Base-by-base conservation (phyloP, 306 rosid genomes). In the Geum urbanum region DNA sequence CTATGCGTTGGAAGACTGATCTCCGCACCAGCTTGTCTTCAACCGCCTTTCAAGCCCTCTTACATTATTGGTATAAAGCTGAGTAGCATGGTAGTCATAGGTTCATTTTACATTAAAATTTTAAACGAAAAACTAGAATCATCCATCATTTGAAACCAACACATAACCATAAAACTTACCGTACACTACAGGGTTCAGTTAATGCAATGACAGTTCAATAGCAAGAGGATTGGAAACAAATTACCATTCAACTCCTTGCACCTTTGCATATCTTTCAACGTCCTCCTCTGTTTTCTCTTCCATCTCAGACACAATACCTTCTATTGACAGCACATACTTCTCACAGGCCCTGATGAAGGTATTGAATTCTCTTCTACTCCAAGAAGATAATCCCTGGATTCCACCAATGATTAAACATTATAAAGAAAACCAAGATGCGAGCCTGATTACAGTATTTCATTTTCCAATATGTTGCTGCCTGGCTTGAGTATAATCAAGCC, bases 301-400 rank as follows among this genome's bases (percentile, higher is more conserved):
- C 98, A 94, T 88, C 80, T 94, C 98, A 20, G 89, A 85, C 71
- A 94, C 96, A 77, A 90, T 88, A 74, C 85, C 76, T 75, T 76
- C 89, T 19, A 90, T 27, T 88, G 77, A 90, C 98, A 72, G 88
- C 62, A 97, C 99, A 84, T 94, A 94, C 81, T 88, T 94, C 84
- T 94, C 99, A 77, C 99, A 94, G 64, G 97, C 99, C 84, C 96
- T 90, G 57, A 91, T 84, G 81, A 94, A 94, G 58, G 97, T 87
- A 79, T 91, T 94, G 72, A 94, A 94, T 80, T 94, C 99, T 81
- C 87, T 91, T 41, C 99, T 77, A 80, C 92, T 94, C 99, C 99
- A 94, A 54, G 99, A 81, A 65, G 99, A 91, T 82, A 94, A 94
- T 63, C 99, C 99, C 99, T 94, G 55, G 50, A 72, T 62, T 64